Percentiles rank a stretch among this genome's conserved stretches.
Evolutionary conservation across 345 rosid species (phyloP).

Genomic region (Tarenaya hassleriana): DNA sequence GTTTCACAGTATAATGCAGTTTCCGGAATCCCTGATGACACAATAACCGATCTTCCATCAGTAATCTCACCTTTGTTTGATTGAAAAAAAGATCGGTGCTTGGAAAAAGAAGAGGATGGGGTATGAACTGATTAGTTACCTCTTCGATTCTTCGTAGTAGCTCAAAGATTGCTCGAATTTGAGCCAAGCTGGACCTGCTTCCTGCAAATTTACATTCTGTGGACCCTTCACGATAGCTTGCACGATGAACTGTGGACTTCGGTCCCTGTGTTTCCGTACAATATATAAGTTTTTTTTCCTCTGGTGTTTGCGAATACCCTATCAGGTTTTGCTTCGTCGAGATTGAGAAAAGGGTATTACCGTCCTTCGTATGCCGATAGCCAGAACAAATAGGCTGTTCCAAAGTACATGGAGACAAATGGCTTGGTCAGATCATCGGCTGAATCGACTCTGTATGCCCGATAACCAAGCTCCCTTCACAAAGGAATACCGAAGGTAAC

Average conservation of each 20-base stretch:
- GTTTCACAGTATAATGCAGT: slow-evolving; percentile 54
- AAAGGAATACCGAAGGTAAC: slow-evolving; percentile 10
- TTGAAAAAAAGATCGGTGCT: too few species aligned
- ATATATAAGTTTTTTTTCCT: too few species aligned
- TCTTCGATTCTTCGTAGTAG: slow-evolving; percentile 5
- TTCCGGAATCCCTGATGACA: slow-evolving; percentile 43
- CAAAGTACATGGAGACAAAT: slow-evolving; percentile 82
- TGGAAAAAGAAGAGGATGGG: background rate
- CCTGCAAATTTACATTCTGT: too few species aligned
- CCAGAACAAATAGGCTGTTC: slow-evolving; percentile 80
- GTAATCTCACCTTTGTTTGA: background rate
- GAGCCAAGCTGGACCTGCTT: too few species aligned
- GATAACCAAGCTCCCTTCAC: slow-evolving; percentile 66
- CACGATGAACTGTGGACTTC: background rate
- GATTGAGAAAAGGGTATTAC: slow-evolving; percentile 28
- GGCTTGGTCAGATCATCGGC: slow-evolving; percentile 68
- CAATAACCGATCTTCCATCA: slow-evolving; percentile 9
- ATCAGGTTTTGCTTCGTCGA: too few species aligned
- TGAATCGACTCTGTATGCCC: slow-evolving; percentile 70
- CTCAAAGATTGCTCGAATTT: background rate
- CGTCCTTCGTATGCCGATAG: slow-evolving; percentile 78
- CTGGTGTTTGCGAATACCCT: too few species aligned
- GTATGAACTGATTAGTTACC: background rate
- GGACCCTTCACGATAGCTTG: background rate
- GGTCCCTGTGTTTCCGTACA: background rate